Base-by-base conservation (phyloP, 2,329 filamentous ascomycete species). In the Lojkania enalia region DNA sequence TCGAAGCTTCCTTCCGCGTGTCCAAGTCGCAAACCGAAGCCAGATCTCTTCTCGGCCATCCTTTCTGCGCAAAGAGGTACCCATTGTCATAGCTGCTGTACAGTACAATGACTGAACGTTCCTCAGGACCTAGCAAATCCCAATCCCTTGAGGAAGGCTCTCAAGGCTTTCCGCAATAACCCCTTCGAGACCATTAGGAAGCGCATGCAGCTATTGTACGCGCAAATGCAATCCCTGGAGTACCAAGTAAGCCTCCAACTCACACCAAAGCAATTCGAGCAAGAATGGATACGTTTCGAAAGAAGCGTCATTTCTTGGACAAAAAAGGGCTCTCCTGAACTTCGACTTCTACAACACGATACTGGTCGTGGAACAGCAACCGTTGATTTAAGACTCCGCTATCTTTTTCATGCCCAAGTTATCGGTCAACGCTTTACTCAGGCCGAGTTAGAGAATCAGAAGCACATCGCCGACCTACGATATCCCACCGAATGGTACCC, bases 401-500 rank as follows among this genome's bases (percentile, higher is more conserved):
- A 85, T 58, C 74, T 81, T 21, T 89, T 94, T 63, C 83, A 85
- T 57, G 61, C 59, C 4, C 61, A 68, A 33, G 37, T 60, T n/a
- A 58, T 39, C 25, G 60, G 57, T n/a, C 53, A 54, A 5, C 61
- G 58, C 44, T 71, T 71, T 49, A 69, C 69, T 1, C 35, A 54
- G n/a, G 63, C 63, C 15, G 66, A 71, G 44, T 30, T 63, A 33
- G 55, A 69, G 20, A 69, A 69, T 39, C 69, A 72, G 54, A 66
- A 64, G 40, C 54, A 61, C 15, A 71, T 95, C 12, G 82, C 89
- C n/a, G 90, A 96, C 71, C 74, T 96, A 54, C 82, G 90, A n/a
- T 90, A 84, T 67, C 94, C 94, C 0, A 80, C 85, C 42, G 94
- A 99, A 67, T 97, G 92, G 92, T 97, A 86, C 63, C 90, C 92